Conservation (phyloP, 2,329 filamentous ascomycete species). For the Monilinia fructigena region DNA sequence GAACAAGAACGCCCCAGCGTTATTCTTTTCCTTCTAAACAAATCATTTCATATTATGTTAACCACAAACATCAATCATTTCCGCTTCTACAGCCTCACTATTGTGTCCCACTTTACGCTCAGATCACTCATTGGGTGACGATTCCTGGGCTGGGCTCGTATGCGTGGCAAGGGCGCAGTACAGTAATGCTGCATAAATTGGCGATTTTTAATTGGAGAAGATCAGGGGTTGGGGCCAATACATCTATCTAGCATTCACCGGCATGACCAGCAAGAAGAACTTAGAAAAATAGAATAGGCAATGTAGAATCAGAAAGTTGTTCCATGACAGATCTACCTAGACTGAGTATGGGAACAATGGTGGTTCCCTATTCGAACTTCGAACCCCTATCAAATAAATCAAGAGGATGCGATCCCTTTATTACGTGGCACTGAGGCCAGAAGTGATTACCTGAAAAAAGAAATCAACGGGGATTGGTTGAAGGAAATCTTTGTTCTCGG, state of each 20-base stretch:
- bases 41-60: constrained; percentile 12
- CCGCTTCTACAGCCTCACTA: constrained; percentile 18
- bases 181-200: constrained; percentile 13
- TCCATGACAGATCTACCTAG: constrained; percentile 6
- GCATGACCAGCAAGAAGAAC: constrained; percentile 16
- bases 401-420: background rate
- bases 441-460: constrained; percentile 3
- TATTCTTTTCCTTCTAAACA: constrained; percentile 4
- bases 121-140: constrained; percentile 20
- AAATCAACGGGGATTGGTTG: background rate
- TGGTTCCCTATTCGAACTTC: background rate
- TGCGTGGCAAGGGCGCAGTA: constrained; percentile 17
- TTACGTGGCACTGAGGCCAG: constrained; percentile 7
- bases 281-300: constrained; percentile 13
- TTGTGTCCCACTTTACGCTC: constrained; percentile 11
- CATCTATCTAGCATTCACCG: constrained; percentile 5
- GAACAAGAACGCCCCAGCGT: constrained; percentile 5
- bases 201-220: constrained; percentile 18
- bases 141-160: constrained; percentile 18
- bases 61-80: constrained; percentile 20
- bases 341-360: background rate
- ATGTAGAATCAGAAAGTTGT: constrained; percentile 4
- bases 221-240: constrained; percentile 7
- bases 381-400: constrained; percentile 9
- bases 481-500: background rate